phyloP scores from a whole-genome alignment of 441 rosid species.

The Populus trichocarpa region DNA sequence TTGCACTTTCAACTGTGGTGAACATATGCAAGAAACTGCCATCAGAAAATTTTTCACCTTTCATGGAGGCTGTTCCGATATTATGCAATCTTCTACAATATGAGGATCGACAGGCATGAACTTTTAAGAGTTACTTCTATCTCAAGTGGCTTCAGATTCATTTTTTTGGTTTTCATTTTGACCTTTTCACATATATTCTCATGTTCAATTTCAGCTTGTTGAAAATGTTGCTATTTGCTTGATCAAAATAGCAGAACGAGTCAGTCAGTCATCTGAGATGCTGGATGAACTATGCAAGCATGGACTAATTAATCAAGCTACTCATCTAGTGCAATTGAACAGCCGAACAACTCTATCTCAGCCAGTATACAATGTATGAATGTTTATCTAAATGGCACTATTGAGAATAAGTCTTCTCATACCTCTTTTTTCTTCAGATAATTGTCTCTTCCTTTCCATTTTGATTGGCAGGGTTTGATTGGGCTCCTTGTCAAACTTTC shows the following conservation, averaged over 20 bases:
- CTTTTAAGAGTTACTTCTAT: conserved; percentile 15
- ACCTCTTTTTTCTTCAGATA: background rate
- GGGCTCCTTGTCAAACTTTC: conserved; percentile 82
- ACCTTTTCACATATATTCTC: conserved; percentile 10
- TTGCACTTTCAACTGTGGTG: too few species aligned
- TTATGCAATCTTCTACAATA: conserved; percentile 88
- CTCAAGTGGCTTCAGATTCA: background rate
- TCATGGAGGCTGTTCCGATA: conserved; percentile 85
- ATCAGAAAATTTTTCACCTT: conserved; percentile 45
- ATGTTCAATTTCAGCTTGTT: conserved; percentile 62
- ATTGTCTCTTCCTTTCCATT: conserved; percentile 20
- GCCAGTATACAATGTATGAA: conserved; percentile 69
- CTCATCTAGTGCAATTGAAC: conserved; percentile 60
- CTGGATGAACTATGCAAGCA: conserved; percentile 80
- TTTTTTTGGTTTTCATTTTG: conserved; percentile 7
- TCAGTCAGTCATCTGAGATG: conserved; percentile 64
- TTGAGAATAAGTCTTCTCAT: background rate
- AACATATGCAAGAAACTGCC: conserved; percentile 91
- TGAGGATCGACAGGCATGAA: conserved; percentile 81
- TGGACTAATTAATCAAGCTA: conserved; percentile 66
- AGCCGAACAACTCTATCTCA: conserved; percentile 79
- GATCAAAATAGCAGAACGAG: conserved; percentile 75
- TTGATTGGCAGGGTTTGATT: conserved; percentile 72
- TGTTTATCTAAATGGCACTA: conserved; percentile 19
- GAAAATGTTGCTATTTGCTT: conserved; percentile 83